Evolutionary conservation across 345 rosid genomes (phyloP).

Genomic region (Reutealis trisperma): DNA sequence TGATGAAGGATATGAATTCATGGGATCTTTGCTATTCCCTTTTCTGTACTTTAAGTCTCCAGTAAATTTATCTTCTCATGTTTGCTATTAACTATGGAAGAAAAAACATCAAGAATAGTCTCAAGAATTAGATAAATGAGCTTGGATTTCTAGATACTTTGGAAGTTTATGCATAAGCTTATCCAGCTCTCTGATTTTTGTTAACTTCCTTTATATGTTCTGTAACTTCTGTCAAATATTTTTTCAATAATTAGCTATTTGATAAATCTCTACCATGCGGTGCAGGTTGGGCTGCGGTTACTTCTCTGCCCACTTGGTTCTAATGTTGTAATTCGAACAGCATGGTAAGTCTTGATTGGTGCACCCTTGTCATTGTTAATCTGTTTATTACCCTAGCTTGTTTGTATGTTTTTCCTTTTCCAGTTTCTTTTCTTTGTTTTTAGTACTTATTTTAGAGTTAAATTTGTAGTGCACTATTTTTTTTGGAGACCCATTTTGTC

Average conservation of each 20-base stretch:
- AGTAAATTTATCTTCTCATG: not conserved
- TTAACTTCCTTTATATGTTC: too few species aligned
- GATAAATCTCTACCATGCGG: not conserved
- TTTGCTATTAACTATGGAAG: not conserved
- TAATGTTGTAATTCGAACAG: conserved; percentile 72
- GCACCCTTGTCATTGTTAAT: not conserved
- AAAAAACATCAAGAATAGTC: too few species aligned
- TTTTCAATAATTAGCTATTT: not conserved
- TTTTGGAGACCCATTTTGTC: not conserved
- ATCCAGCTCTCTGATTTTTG: not conserved
- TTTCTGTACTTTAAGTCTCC: not conserved
- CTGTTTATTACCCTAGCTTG: not conserved
- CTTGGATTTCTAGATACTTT: too few species aligned
- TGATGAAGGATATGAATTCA: not conserved
- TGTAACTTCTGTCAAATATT: not conserved
- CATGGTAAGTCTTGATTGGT: conserved; percentile 56
- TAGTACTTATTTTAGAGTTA: not conserved
- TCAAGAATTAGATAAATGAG: not conserved
- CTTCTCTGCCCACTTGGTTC: conserved; percentile 73
- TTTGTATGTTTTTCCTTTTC: not conserved
- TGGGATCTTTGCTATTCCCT: not conserved
- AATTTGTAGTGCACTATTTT: not conserved
- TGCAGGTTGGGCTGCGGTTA: conserved; percentile 75
- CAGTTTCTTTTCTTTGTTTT: not conserved
- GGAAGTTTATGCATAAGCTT: not conserved